Conservation (phyloP, 2,329 filamentous ascomycete species). For the Biscogniauxia mediterranea region DNA sequence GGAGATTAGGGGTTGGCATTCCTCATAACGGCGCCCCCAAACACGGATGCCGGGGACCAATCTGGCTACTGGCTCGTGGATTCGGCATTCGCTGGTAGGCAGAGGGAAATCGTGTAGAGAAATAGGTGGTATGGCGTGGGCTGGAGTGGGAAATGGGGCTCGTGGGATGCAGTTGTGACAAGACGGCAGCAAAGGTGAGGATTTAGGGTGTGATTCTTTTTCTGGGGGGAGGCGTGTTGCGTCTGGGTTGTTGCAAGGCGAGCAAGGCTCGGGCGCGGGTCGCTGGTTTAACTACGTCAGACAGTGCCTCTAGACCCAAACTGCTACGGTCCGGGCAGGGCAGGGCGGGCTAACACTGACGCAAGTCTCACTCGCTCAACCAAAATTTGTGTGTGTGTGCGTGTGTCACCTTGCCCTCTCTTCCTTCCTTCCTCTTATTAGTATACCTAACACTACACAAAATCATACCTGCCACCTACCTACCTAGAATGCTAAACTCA, state of each 20-base stretch:
- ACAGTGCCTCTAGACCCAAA: constrained; percentile 10
- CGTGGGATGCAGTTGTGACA: not conserved
- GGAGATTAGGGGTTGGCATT: constrained; percentile 31
- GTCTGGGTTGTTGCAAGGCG: not conserved
- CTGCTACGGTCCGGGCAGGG: constrained; percentile 13
- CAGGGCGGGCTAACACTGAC: not conserved
- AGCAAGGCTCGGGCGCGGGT: not conserved
- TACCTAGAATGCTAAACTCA: too few species aligned
- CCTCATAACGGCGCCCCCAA: constrained; percentile 31
- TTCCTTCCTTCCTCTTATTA: too few species aligned
- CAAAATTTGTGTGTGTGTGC: not conserved
- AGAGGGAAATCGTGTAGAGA: constrained; percentile 7
- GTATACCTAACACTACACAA: too few species aligned
- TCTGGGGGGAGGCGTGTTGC: not conserved
- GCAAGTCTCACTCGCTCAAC: not conserved
- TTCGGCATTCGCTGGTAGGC: constrained; percentile 29
- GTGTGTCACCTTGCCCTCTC: too few species aligned
- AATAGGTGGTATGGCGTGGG: constrained; percentile 1
- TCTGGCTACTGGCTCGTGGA: constrained; percentile 28
- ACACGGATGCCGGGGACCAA: constrained; percentile 27
- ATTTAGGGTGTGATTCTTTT: not conserved
- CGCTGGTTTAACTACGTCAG: not conserved
- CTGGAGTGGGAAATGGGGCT: not conserved
- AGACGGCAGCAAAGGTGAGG: not conserved
- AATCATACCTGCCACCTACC: too few species aligned